Evolutionary conservation across 768 basidiomycete genomes (phyloP).

Genomic region (Clitopilus hobsonii): DNA sequence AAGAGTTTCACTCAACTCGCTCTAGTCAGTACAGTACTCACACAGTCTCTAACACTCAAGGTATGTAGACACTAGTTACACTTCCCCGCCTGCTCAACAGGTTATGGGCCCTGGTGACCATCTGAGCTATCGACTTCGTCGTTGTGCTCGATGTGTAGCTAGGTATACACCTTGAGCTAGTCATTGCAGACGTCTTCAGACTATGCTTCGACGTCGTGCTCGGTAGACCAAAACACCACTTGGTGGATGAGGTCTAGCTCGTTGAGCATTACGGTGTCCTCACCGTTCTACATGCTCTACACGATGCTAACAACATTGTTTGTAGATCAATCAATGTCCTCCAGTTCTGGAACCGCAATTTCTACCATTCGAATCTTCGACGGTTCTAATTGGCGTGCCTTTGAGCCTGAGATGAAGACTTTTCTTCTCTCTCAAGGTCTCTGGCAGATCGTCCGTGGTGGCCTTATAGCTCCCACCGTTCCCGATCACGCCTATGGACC

Average conservation of each 20-base stretch:
- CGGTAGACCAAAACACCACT: background rate
- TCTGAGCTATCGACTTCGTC: background rate
- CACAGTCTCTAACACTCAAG: background rate
- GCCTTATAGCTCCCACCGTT: background rate
- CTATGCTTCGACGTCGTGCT: background rate
- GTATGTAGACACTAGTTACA: background rate
- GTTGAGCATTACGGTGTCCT: background rate
- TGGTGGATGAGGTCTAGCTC: background rate
- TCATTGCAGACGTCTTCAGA: background rate
- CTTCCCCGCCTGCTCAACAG: background rate
- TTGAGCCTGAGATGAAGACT: background rate
- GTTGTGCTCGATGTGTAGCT: background rate
- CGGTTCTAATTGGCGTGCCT: background rate
- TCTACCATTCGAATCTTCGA: background rate
- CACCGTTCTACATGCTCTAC: background rate
- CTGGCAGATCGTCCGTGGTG: background rate
- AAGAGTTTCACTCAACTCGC: background rate
- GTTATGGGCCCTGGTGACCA: conserved; percentile 1
- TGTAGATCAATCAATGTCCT: background rate
- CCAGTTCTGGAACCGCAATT: background rate
- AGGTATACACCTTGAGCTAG: background rate
- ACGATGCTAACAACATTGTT: background rate
- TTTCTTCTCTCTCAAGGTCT: background rate
- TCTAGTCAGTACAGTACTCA: background rate
- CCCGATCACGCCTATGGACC: too few relatives aligned